Conservation (phyloP, 2,329 filamentous ascomycete species). For the Pestalotiopsis fici region DNA sequence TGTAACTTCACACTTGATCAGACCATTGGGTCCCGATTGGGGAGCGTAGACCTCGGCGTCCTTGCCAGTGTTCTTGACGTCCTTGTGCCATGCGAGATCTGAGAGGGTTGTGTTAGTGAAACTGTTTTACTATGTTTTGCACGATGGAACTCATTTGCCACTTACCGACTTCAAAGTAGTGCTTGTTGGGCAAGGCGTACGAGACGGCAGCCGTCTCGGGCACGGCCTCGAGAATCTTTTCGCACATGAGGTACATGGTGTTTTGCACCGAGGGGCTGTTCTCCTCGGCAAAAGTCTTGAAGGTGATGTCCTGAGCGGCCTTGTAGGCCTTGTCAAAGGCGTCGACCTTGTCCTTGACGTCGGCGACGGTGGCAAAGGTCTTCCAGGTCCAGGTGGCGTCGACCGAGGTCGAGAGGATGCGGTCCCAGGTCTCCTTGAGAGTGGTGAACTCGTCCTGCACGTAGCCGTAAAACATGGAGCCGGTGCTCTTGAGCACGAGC, state of each 20-base stretch:
- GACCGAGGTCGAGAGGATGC: constrained; percentile 92
- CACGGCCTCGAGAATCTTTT: constrained; percentile 76
- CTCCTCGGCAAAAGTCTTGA: constrained; percentile 88
- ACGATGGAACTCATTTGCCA: constrained; percentile 17
- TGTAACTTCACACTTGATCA: constrained; percentile 90
- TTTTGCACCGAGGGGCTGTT: constrained; percentile 91
- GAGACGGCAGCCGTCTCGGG: constrained; percentile 72
- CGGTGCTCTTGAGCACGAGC: constrained; percentile 92
- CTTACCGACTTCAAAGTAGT: constrained; percentile 95
- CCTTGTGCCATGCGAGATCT: constrained; percentile 98
- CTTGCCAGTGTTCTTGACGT: constrained; percentile 89
- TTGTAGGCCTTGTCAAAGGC: constrained; percentile 81
- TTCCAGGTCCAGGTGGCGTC: constrained; percentile 87
- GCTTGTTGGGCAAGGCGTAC: constrained; percentile 94
- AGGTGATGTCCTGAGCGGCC: constrained; percentile 78
- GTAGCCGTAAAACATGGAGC: constrained; percentile 94
- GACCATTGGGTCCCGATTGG: constrained; percentile 88
- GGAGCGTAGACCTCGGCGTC: constrained; percentile 95
- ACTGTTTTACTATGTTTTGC: not conserved
- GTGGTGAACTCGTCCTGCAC: constrained; percentile 92
- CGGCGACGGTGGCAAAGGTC: constrained; percentile 64
- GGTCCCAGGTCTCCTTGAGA: constrained; percentile 87
- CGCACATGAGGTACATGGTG: constrained; percentile 99
- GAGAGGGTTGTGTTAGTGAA: constrained; percentile 10
- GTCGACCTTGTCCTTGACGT: constrained; percentile 63